phyloP scores from a whole-genome alignment of 2,329 filamentous ascomycete genomes.

The Juglanconis oblonga region DNA sequence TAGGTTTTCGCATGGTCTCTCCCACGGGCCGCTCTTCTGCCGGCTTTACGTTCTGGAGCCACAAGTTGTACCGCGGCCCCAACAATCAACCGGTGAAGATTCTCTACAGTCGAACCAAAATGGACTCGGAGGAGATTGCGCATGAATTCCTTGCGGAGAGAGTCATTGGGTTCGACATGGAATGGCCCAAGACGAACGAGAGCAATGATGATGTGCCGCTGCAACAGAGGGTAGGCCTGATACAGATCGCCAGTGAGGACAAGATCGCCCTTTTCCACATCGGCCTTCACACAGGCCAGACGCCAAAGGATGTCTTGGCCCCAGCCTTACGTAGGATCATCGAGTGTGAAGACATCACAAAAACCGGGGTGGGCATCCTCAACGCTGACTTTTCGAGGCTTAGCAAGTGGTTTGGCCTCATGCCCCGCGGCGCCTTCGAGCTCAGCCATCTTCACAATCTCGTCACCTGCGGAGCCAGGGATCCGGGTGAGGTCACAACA shows the following conservation, averaged over 20 bases:
- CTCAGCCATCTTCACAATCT: slow-evolving; percentile 79
- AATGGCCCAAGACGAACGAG: slow-evolving; percentile 62
- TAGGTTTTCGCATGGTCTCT: slow-evolving; percentile 18
- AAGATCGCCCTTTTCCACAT: slow-evolving; percentile 81
- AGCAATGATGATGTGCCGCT: slow-evolving; percentile 40
- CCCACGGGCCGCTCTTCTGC: background rate
- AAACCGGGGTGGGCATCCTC: slow-evolving; percentile 70
- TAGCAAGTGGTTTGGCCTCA: slow-evolving; percentile 59
- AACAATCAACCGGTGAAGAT: slow-evolving; percentile 55
- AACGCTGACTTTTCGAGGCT: slow-evolving; percentile 68
- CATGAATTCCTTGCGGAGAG: slow-evolving; percentile 66
- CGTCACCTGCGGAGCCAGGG: slow-evolving; percentile 65
- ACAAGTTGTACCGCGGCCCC: slow-evolving; percentile 62
- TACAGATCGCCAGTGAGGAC: slow-evolving; percentile 76
- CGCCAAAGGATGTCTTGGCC: slow-evolving; percentile 57
- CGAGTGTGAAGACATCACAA: slow-evolving; percentile 66
- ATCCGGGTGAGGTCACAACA: slow-evolving; percentile 41
- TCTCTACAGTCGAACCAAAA: slow-evolving; percentile 71
- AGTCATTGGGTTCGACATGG: slow-evolving; percentile 84
- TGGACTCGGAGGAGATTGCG: slow-evolving; percentile 65
- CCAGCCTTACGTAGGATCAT: slow-evolving; percentile 70
- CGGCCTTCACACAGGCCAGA: slow-evolving; percentile 50
- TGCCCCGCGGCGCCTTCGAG: slow-evolving; percentile 70
- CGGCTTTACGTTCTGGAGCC: slow-evolving; percentile 56
- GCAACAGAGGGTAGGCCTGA: slow-evolving; percentile 72